These are phyloP conservation scores for Ogataea siamensis DNA, from an alignment of 805 yeast genomes.

Conservation along the genomic window DNA sequence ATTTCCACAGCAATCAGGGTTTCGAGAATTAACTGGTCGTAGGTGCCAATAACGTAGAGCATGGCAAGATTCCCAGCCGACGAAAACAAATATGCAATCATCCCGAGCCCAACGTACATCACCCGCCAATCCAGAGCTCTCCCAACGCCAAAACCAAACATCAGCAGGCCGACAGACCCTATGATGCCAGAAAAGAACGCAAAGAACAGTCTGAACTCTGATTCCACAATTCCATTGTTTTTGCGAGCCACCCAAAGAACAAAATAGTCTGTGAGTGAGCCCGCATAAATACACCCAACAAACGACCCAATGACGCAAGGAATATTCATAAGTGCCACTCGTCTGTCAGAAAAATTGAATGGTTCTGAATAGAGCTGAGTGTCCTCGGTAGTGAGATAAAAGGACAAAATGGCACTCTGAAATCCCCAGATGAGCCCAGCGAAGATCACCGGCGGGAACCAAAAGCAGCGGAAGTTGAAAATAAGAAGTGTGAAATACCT, in stretches of 20 bases:
- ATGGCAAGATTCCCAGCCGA: constrained; percentile 67
- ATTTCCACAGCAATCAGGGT: constrained; percentile 64
- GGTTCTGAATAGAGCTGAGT: constrained; percentile 60
- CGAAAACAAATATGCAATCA: constrained; percentile 66
- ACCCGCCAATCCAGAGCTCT: constrained; percentile 49
- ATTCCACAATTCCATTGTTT: constrained; percentile 58
- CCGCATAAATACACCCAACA: constrained; percentile 65
- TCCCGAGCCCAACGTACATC: constrained; percentile 58
- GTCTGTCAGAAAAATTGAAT: constrained; percentile 58
- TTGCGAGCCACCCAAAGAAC: constrained; percentile 63
- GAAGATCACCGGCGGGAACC: constrained; percentile 59
- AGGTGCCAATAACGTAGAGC: constrained; percentile 64
- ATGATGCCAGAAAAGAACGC: constrained; percentile 54
- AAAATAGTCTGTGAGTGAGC: constrained; percentile 59
- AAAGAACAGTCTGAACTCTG: constrained; percentile 61
- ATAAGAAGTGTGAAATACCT: constrained; percentile 40
- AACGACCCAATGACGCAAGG: constrained; percentile 66
- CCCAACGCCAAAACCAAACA: constrained; percentile 68
- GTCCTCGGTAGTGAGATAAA: constrained; percentile 72
- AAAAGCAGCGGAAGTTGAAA: constrained; percentile 28
- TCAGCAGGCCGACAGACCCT: constrained; percentile 58
- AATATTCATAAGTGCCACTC: constrained; percentile 76
- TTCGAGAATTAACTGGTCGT: constrained; percentile 64
- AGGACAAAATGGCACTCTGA: constrained; percentile 71
- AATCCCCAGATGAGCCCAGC: constrained; percentile 76